These are phyloP conservation scores for Petunia axillaris DNA, from an alignment of 257 asterid species.

Conservation along the genomic window DNA sequence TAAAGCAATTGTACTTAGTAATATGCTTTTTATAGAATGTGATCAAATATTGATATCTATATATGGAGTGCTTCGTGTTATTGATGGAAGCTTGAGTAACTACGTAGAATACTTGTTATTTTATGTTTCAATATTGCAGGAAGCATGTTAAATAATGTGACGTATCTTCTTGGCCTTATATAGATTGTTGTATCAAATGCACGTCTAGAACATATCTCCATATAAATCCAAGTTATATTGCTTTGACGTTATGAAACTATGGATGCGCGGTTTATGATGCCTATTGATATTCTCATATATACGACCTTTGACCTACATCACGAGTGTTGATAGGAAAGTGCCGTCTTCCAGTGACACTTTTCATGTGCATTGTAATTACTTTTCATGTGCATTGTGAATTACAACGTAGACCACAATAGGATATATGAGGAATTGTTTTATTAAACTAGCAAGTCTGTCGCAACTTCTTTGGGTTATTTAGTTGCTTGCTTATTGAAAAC, in stretches of 20 bases:
- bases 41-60: background rate
- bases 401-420: background rate
- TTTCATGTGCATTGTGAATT: background rate
- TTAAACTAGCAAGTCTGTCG: background rate
- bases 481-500: background rate
- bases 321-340: background rate
- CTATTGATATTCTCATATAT: background rate
- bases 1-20: background rate
- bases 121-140: slow-evolving; percentile 21
- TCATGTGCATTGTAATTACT: background rate
- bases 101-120: slow-evolving; percentile 13
- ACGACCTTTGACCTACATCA: background rate
- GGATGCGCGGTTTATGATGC: background rate
- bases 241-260: background rate
- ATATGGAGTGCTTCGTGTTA: slow-evolving; percentile 5
- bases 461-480: background rate
- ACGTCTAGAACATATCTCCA: slow-evolving; percentile 5
- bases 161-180: background rate
- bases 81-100: background rate
- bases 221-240: background rate
- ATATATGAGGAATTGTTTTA: background rate
- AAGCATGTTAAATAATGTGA: background rate
- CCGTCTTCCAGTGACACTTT: background rate
- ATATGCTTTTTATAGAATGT: background rate
- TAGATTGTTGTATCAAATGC: background rate